Evolutionary conservation across 768 basidiomycete species (phyloP).

Genomic region (Naganishia randhawae): DNA sequence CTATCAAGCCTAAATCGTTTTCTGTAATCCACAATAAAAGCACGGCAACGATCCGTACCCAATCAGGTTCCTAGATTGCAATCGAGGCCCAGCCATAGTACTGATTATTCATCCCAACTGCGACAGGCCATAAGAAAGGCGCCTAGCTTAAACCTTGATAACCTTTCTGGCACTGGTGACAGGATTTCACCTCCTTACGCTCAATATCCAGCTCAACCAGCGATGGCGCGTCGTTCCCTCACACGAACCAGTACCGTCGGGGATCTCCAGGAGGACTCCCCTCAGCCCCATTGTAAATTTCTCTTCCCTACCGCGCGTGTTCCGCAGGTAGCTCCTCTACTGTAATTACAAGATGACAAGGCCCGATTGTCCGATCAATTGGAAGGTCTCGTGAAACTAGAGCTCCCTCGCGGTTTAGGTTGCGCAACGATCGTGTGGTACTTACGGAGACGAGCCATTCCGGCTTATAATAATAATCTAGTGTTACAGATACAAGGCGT

Average conservation of each 20-base stretch:
- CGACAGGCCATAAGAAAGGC: background rate
- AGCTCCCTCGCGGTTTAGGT: no score
- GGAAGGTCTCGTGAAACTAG: background rate
- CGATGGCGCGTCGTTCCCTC: background rate
- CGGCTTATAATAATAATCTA: conserved; percentile 19
- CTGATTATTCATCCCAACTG: background rate
- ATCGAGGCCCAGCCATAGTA: background rate
- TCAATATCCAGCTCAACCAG: background rate
- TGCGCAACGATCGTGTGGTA: background rate
- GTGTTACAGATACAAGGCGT: conserved; percentile 22
- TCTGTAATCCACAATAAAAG: no score
- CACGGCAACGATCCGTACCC: no score
- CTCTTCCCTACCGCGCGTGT: background rate
- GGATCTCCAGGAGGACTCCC: background rate
- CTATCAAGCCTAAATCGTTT: no score
- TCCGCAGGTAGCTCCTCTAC: conserved; percentile 4
- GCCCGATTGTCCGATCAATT: background rate
- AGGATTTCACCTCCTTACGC: background rate
- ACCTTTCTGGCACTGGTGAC: background rate
- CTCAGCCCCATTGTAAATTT: background rate
- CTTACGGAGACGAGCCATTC: conserved; percentile 2
- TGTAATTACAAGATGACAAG: background rate
- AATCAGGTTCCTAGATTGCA: background rate
- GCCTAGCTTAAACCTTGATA: background rate
- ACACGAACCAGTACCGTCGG: background rate